Base-by-base conservation (phyloP, 768 basidiomycete species). In the Xerocomellus amylosporus region DNA sequence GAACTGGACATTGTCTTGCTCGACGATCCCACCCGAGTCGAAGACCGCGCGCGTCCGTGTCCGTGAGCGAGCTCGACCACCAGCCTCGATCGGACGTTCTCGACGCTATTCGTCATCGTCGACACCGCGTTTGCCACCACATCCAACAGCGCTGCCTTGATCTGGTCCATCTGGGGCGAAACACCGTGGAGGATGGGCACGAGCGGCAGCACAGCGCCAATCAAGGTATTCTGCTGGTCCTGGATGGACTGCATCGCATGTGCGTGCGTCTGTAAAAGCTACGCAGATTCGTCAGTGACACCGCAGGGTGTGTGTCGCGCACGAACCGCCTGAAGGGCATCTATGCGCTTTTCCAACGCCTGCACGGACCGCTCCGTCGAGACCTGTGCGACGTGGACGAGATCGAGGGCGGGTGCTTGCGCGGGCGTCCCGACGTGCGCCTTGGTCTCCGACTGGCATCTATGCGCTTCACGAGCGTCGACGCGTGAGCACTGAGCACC, bases 391-490 rank as follows among this genome's bases (percentile, higher is more conserved):
- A 77, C 76, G 19, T 71, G 74, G 17, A 79, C 54, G 8, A 71
- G 62, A 24, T 77, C 77, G 17, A 82, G 60, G 7, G 65, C 53
- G 6, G 65, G 39, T 3, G 64, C 63, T 67, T 88, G 87, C 0
- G 80, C 79, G 1, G 85, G 86, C 8, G 62, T 65, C 8, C 86
- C 86, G 8, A 88, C 58, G 40, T 80, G 71, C 33, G 77, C 79
- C 60, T 84, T 83, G 28, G 88, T 67, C 59, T 83, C 80, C 3
- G 73, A 75, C 64, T 89, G 87, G 56, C 78, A 80, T 60, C 84
- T 76, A 59, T 84, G 86, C 9, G 83, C 87, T 89, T 58, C 37
- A 51, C 36, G 17, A 24, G 15, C 19, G 44, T n/a, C 19, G 45
- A 39, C 28, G 54, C 22, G 66, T 63, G 55, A 51, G 28, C 46